Percentiles rank a stretch among this genome's conserved stretches.
Evolutionary conservation across 257 asterid genomes (phyloP).

Genomic region (Capsicum chinense): DNA sequence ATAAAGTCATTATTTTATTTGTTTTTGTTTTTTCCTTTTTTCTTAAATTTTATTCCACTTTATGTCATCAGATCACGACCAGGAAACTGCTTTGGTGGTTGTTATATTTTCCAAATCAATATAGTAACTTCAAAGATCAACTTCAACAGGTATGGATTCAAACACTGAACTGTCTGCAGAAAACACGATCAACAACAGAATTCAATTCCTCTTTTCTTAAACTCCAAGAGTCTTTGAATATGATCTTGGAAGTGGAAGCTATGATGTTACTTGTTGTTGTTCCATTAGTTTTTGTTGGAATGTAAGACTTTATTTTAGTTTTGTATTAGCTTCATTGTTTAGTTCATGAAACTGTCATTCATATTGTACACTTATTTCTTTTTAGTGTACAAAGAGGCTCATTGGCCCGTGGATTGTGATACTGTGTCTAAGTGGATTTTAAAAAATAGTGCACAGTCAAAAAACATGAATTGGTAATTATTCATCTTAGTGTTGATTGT

Average conservation of each 20-base stretch:
- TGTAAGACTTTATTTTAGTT: conserved; percentile 57
- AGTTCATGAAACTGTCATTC: conserved; percentile 28
- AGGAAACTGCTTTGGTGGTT: conserved; percentile 70
- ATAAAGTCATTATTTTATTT: not conserved
- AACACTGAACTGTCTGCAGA: conserved; percentile 56
- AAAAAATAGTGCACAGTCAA: conserved; percentile 97
- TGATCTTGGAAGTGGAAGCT: conserved; percentile 91
- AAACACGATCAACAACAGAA: conserved; percentile 50
- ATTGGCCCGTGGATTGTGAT: conserved; percentile 95
- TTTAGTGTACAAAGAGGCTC: conserved; percentile 98
- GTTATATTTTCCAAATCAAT: conserved; percentile 52
- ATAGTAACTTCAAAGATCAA: conserved; percentile 43
- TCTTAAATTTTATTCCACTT: conserved; percentile 14
- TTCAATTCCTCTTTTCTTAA: conserved; percentile 64
- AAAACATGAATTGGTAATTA: conserved; percentile 95
- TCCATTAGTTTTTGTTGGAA: conserved; percentile 96
- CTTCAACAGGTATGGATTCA: conserved; percentile 60
- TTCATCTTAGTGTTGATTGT: not conserved
- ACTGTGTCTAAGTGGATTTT: conserved; percentile 92
- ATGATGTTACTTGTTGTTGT: conserved; percentile 93
- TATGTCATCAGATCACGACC: conserved; percentile 49
- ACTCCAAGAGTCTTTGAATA: conserved; percentile 66
- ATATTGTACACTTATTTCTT: conserved; percentile 34
- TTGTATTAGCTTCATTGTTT: conserved; percentile 30
- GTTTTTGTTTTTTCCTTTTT: not conserved